Percentiles rank a stretch among this genome's conserved stretches.
phyloP scores from a whole-genome alignment of 257 asterid genomes.

The Thymus quinquecostatus region DNA sequence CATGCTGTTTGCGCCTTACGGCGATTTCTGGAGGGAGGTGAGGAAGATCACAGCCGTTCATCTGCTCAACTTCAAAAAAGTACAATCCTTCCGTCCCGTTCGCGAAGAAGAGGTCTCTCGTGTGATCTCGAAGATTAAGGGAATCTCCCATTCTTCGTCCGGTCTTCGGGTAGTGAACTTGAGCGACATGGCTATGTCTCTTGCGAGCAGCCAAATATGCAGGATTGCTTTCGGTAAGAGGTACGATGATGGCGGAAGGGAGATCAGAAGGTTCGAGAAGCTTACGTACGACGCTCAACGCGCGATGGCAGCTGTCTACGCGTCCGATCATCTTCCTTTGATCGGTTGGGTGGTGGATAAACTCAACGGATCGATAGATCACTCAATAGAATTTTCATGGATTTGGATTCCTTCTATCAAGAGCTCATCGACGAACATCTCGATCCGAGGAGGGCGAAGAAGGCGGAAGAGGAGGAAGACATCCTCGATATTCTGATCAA shows the following conservation, averaged over 20 bases:
- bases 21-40: slow-evolving; percentile 5
- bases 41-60: neutral
- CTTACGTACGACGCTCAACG: slow-evolving; percentile 28
- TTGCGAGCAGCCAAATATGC: slow-evolving; percentile 13
- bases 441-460: neutral
- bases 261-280: slow-evolving; percentile 1
- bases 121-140: neutral
- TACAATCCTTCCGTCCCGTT: slow-evolving; percentile 15
- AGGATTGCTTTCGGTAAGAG: slow-evolving; percentile 25
- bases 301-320: neutral
- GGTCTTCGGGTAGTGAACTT: slow-evolving; percentile 5
- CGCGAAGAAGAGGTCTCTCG: slow-evolving; percentile 17
- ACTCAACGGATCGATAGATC: neutral
- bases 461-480: neutral
- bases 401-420: slow-evolving; percentile 26
- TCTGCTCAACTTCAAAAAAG: neutral
- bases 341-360: slow-evolving; percentile 32
- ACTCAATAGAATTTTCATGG: neutral
- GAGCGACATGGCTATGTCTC: neutral
- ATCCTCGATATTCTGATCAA: slow-evolving; percentile 31
- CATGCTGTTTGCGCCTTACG: slow-evolving; percentile 1
- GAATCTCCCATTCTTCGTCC: neutral
- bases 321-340: slow-evolving; percentile 14
- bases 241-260: neutral
- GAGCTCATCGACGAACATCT: slow-evolving; percentile 34